Evolutionary conservation across 2,329 filamentous ascomycete species (phyloP).

Genomic region (Sporothrix inflata): DNA sequence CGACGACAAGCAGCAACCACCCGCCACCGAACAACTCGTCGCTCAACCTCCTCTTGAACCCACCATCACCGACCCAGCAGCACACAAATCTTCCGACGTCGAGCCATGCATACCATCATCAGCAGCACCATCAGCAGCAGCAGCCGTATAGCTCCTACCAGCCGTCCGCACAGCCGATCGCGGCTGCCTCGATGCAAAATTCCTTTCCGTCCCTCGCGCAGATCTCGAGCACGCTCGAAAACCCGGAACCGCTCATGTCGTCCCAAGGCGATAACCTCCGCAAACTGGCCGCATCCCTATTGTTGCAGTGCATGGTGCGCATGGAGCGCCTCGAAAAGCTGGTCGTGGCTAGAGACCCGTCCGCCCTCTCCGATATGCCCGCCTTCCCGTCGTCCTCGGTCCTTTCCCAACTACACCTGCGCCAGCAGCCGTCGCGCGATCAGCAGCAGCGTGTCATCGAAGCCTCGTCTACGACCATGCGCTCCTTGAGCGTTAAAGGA

Average conservation of each 20-base stretch:
- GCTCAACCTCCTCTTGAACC: conserved; percentile 33
- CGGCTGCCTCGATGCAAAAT: not conserved
- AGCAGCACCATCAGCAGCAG: not conserved
- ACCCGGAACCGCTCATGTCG: conserved; percentile 28
- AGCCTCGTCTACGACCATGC: conserved; percentile 47
- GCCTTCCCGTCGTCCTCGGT: conserved; percentile 33
- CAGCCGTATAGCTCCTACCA: not conserved
- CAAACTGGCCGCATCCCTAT: conserved; percentile 33
- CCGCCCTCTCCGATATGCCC: conserved; percentile 28
- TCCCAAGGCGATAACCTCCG: conserved; percentile 38
- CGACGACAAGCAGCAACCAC: conserved; percentile 19
- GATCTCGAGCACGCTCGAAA: conserved; percentile 25
- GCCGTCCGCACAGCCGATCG: not conserved
- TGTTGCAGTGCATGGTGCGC: conserved; percentile 54
- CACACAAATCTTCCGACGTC: conserved; percentile 19
- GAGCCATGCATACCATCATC: not conserved
- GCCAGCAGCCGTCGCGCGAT: conserved; percentile 27
- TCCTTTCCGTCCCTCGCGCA: conserved; percentile 18
- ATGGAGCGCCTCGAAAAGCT: conserved; percentile 60
- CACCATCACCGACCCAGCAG: conserved; percentile 25
- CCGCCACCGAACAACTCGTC: conserved; percentile 31
- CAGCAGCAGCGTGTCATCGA: conserved; percentile 28
- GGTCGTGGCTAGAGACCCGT: conserved; percentile 46
- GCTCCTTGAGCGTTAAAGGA: conserved; percentile 55
- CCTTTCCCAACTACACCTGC: conserved; percentile 35